Evolutionary conservation across 306 rosid genomes (phyloP).

Genomic region (Vigna nakashimae): DNA sequence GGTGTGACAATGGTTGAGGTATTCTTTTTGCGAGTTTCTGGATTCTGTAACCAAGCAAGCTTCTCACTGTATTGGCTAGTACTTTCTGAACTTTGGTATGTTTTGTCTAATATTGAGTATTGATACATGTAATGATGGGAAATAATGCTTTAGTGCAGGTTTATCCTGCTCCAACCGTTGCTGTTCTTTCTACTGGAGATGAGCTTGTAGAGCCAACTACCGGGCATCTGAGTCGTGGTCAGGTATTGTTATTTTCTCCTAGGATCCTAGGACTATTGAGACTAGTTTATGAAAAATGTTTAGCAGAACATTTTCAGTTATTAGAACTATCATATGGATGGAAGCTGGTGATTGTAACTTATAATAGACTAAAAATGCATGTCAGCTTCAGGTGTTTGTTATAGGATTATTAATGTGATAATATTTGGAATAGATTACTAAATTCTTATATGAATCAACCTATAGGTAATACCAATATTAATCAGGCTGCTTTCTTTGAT

Average conservation of each 20-base stretch:
- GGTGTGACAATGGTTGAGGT: constrained; percentile 87
- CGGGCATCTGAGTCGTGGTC: constrained; percentile 67
- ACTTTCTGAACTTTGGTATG: not conserved
- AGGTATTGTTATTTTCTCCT: constrained; percentile 60
- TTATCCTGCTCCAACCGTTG: constrained; percentile 71
- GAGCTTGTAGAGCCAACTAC: constrained; percentile 88
- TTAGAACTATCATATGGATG: constrained; percentile 29
- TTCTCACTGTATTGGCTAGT: not conserved
- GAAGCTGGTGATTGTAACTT: constrained; percentile 28
- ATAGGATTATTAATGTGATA: constrained; percentile 20
- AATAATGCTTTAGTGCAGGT: constrained; percentile 62
- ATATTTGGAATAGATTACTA: constrained; percentile 25
- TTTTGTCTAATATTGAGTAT: not conserved
- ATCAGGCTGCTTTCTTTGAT: not conserved
- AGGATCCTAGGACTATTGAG: not conserved
- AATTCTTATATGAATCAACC: not conserved
- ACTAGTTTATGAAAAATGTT: not conserved
- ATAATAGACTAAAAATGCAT: constrained; percentile 3
- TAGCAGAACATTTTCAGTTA: constrained; percentile 2
- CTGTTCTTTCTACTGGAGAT: constrained; percentile 93
- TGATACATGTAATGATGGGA: constrained; percentile 24
- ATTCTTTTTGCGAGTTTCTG: constrained; percentile 22
- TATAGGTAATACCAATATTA: constrained; percentile 4
- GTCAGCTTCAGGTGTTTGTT: not conserved
- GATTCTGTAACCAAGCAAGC: constrained; percentile 14